phyloP scores from a whole-genome alignment of 257 asterid species.

The Solanum piurae region DNA sequence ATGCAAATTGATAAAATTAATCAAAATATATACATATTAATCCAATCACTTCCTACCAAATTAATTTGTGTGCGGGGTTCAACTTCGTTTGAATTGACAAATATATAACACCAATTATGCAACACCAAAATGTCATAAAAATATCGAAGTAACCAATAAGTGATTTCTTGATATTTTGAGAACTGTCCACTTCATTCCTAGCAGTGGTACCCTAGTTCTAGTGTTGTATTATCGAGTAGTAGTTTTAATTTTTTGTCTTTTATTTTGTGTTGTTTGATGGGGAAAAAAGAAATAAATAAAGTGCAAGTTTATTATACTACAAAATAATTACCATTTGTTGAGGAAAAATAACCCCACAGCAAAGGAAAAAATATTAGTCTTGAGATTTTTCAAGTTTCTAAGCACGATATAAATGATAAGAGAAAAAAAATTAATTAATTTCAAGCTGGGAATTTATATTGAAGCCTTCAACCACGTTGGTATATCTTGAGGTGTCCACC shows the following conservation, averaged over 20 bases:
- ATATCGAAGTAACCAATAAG: not conserved
- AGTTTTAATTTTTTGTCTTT: not conserved
- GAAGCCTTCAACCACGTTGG: not conserved
- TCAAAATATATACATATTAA: not conserved
- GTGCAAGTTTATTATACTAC: not conserved
- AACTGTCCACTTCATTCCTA: not conserved
- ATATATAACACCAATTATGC: not conserved
- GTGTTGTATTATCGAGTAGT: not conserved
- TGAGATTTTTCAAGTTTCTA: not conserved
- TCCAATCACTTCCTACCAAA: not conserved
- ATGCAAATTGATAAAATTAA: not conserved
- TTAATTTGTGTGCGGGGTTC: not conserved
- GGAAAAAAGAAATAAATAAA: not conserved
- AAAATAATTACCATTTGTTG: not conserved
- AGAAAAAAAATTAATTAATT: not conserved
- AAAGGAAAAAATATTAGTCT: not conserved
- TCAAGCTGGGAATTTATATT: not conserved
- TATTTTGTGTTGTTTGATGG: not conserved
- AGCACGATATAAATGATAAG: not conserved
- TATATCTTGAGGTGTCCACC: not conserved
- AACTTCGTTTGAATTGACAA: not conserved
- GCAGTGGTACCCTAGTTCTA: not conserved
- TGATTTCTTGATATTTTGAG: not conserved
- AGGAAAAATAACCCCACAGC: not conserved
- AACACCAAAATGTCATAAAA: not conserved